These are phyloP conservation scores for Aquilaria malaccensis DNA, from an alignment of 345 rosid species.

Conservation along the genomic window DNA sequence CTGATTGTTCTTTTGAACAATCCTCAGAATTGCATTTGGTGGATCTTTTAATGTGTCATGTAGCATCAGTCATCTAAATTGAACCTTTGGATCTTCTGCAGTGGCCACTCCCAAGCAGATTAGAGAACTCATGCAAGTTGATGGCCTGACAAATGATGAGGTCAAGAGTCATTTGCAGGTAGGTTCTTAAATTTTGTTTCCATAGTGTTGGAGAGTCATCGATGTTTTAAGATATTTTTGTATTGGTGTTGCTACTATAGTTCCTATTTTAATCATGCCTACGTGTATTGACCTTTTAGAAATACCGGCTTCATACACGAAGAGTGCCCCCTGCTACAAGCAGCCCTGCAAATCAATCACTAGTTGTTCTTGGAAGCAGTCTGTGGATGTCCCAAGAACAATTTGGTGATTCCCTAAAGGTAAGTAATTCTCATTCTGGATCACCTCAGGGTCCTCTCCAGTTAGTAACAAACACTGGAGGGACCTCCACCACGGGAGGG, in stretches of 20 bases:
- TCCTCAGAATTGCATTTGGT: too few relatives aligned
- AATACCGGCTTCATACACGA: constrained; percentile 67
- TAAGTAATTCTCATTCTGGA: constrained; percentile 44
- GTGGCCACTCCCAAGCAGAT: constrained; percentile 98
- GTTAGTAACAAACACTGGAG: constrained; percentile 42
- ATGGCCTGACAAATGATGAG: constrained; percentile 95
- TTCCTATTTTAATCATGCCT: constrained; percentile 7
- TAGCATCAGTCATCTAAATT: neutral
- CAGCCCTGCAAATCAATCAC: constrained; percentile 38
- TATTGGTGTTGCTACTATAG: neutral
- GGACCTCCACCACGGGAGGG: constrained; percentile 41
- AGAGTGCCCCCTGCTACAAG: constrained; percentile 30
- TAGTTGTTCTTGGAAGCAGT: constrained; percentile 44
- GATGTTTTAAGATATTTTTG: neutral
- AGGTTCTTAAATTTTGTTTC: constrained; percentile 8
- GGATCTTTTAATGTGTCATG: neutral
- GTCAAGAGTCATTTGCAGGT: constrained; percentile 99
- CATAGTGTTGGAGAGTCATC: neutral
- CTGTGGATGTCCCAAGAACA: constrained; percentile 55
- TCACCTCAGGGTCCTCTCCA: constrained; percentile 90
- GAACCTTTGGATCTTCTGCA: constrained; percentile 24
- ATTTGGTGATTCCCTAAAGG: constrained; percentile 43
- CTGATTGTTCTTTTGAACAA: too few relatives aligned
- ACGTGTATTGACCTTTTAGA: constrained; percentile 38
- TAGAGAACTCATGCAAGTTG: constrained; percentile 89